These are phyloP conservation scores for Irpex sp. DNA, from an alignment of 1,284 basidiomycete species.

Conservation along the genomic window DNA sequence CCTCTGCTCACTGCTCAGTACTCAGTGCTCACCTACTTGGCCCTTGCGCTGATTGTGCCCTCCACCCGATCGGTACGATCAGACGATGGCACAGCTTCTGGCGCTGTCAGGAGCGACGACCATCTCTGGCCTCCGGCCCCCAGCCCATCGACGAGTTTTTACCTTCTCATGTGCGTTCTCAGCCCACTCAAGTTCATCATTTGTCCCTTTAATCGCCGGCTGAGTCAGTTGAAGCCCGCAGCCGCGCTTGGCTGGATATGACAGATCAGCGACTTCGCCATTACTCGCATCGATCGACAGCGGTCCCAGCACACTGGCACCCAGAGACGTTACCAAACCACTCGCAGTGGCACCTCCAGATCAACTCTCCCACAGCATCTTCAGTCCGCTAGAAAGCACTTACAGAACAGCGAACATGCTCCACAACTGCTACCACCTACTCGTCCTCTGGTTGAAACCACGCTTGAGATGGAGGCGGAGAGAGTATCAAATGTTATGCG, in stretches of 20 bases:
- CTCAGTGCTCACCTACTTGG: too few species aligned
- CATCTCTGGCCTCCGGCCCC: too few species aligned
- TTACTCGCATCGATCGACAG: neutral
- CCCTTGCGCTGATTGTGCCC: too few species aligned
- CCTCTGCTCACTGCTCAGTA: too few species aligned
- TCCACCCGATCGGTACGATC: too few species aligned
- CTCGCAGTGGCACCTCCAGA: neutral
- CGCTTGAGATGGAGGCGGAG: neutral
- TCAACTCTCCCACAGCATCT: neutral
- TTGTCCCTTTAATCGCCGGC: too few species aligned
- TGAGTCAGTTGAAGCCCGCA: too few species aligned
- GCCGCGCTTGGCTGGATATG: neutral
- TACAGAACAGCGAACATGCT: neutral
- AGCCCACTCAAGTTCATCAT: too few species aligned
- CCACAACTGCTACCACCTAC: neutral
- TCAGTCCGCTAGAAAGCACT: neutral
- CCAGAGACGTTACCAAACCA: neutral
- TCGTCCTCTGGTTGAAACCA: neutral
- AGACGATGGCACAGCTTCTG: too few species aligned
- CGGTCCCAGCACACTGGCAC: neutral
- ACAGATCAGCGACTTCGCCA: neutral
- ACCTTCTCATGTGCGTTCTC: too few species aligned
- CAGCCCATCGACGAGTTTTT: too few species aligned
- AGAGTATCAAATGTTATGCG: neutral
- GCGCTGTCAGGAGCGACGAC: too few species aligned